Base-by-base conservation (phyloP, 1,139 yeast genomes). In the Trichomonascaceae sp. region DNA sequence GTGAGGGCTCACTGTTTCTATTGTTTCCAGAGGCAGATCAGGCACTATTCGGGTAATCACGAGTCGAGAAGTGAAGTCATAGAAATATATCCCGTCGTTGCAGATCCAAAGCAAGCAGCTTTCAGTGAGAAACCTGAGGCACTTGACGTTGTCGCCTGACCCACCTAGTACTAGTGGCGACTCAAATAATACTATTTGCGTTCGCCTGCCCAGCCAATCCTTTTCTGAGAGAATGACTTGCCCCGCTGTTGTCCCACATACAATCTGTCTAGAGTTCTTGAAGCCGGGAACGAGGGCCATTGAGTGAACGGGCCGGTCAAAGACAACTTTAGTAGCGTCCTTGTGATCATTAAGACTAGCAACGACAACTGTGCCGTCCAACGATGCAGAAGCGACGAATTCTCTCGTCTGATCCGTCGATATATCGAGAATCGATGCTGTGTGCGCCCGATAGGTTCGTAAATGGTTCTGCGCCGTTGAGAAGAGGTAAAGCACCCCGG, bases 181-280 rank as follows among this genome's bases (percentile, higher is more conserved):
- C 23, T 20, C 23, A 20, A 20, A 20, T 9, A 89, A 40, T 0
- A 69, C 57, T 0, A 72, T 64, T 47, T 89, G 98, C 1, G 67
- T 64, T 37, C 94, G 64, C 41, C 76, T 74, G 0, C 93, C 93
- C 4, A 89, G 58, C 98, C 98, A 89, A 44, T 80, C 81, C 41
- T 75, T 67, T 31, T 77, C 78, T 1, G 93, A 77, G 36, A 76
- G 60, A 0, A 80, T 60, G 0, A 89, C 77, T 37, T 80, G 74
- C 0, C 97, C 97, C 13, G 89, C 78, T 64, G 78, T 84, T 0
- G 97, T 97, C 3, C 97, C 97, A 26, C 87, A 76, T 0, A 82
- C 65, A 44, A 84, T 85, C 8, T 77, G 67, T 37, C 74, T 69
- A 0, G 75, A 66, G 9, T 64, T 65, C 29, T 56, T 53, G 52